phyloP scores from a whole-genome alignment of 192 early-diverging fungal species.

The Backusella mclennaniae region DNA sequence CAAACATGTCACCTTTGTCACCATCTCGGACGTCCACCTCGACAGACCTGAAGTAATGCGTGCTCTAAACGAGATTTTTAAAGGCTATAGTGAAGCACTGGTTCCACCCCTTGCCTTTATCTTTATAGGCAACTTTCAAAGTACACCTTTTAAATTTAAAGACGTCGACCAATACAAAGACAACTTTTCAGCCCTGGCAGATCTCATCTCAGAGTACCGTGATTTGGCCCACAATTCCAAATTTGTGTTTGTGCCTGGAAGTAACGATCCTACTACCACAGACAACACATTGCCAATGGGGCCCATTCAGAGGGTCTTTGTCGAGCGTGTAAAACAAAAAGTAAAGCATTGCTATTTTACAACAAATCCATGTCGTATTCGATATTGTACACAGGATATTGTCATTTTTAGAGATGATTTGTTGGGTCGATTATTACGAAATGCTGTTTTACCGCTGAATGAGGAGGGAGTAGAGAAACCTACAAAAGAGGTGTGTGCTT shows the following conservation, averaged over 20 bases:
- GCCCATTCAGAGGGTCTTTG: constrained; percentile 70
- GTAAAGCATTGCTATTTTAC: constrained; percentile 61
- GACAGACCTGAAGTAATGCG: constrained; percentile 80
- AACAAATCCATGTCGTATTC: constrained; percentile 88
- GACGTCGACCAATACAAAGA: constrained; percentile 66
- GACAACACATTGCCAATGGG: constrained; percentile 70
- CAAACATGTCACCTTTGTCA: constrained; percentile 67
- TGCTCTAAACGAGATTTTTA: constrained; percentile 71
- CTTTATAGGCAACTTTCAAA: constrained; percentile 85
- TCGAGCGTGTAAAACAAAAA: constrained; percentile 54
- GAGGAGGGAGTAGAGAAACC: constrained; percentile 13
- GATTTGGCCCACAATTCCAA: constrained; percentile 53
- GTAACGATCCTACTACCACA: constrained; percentile 83
- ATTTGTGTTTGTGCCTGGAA: constrained; percentile 91
- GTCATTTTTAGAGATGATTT: constrained; percentile 88
- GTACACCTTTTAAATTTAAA: constrained; percentile 65
- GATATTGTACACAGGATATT: constrained; percentile 90
- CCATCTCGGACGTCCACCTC: constrained; percentile 85
- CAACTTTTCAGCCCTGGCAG: constrained; percentile 54
- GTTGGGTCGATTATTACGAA: constrained; percentile 70
- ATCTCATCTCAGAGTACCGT: constrained; percentile 66
- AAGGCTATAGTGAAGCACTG: constrained; percentile 63
- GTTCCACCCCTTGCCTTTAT: constrained; percentile 79
- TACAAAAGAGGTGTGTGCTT: constrained; percentile 22
- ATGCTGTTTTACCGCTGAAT: constrained; percentile 38